Base-by-base conservation (phyloP, 2,329 filamentous ascomycete species). In the Colletotrichum abscissum region DNA sequence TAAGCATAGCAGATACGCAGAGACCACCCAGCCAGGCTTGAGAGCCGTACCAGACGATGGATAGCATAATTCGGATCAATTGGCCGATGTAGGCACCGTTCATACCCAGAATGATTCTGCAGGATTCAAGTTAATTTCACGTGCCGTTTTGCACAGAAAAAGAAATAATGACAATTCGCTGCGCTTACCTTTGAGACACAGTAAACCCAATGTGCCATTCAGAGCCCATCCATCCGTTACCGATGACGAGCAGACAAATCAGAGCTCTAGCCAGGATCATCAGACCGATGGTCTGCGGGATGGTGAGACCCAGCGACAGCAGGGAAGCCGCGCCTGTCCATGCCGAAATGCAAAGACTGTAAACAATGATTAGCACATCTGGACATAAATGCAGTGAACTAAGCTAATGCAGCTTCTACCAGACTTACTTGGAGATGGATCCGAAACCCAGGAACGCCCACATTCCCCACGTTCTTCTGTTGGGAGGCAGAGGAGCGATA, bases 391-490 rank as follows among this genome's bases (percentile, higher is more conserved):
- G 35, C 35, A 14, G 35, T 38, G 16, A 16, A 42, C 1, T 11
- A 16, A 42, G 5, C 35, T 42, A 42, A 42, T 42, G 35, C 14
- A 42, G 35, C 35, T 42, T 19, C 7, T 19, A 6, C 26, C 11
- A 16, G 14, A 60, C 74, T 58, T 57, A 74, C 75, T 76, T 76
- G 30, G 75, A 75, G 63, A 76, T 76, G 12, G 74, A 76, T 3
- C 75, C 75, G 33, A 75, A 76, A 1, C 75, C 75, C 9, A 76
- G 72, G 46, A 74, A 77, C 11, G 76, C 69, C 74, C 68, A 75
- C 3, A 74, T 11, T 11, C 73, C 84, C 86, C 86, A 88, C 52
- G 85, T 88, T 74, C 86, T 80, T 64, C 84, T 79, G 69, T 82
- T 81, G 2, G 83, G 82, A n/a, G 86, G 80, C 7, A 84, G 75